These are phyloP conservation scores for Polymyxa betae DNA, from an alignment of 208 protist genomes.

Conservation along the genomic window DNA sequence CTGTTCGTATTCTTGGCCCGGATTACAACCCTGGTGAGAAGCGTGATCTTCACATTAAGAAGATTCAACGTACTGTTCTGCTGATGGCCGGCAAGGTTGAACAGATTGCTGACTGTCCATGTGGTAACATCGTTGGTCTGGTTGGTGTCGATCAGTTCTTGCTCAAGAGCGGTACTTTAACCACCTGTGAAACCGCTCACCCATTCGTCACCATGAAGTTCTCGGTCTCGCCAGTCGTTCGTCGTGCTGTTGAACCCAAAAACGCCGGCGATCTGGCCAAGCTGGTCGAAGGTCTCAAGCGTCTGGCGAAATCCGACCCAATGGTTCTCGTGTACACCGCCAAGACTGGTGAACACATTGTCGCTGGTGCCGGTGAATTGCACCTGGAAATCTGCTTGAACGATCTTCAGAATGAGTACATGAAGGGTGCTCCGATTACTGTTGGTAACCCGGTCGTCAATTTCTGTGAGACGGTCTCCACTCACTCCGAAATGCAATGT, in stretches of 20 bases:
- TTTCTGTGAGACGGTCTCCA: conserved; percentile 96
- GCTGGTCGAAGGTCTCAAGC: conserved; percentile 78
- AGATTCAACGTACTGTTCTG: conserved; percentile 86
- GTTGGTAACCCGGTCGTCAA: conserved; percentile 91
- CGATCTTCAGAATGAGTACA: conserved; percentile 96
- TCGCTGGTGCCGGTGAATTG: conserved; percentile 98
- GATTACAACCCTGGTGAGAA: conserved; percentile 95
- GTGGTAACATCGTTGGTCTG: conserved; percentile 96
- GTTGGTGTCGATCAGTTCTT: conserved; percentile 99
- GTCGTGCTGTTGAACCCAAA: conserved; percentile 95
- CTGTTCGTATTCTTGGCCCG: conserved; percentile 96
- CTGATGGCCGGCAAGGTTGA: conserved; percentile 95
- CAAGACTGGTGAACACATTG: conserved; percentile 97
- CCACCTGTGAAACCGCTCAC: conserved; percentile 78
- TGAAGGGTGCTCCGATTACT: conserved; percentile 86
- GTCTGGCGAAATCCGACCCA: conserved; percentile 79
- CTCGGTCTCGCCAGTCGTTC: conserved; percentile 97
- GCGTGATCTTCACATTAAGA: conserved; percentile 85
- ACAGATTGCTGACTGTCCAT: conserved; percentile 91
- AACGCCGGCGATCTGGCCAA: conserved; percentile 88
- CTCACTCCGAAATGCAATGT: conserved; percentile 67
- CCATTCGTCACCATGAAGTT: conserved; percentile 97
- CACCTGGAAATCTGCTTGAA: conserved; percentile 99
- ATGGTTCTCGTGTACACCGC: conserved; percentile 88
- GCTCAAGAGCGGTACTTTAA: conserved; percentile 97